These are phyloP conservation scores for Penicillium glabrum DNA, from an alignment of 2,329 filamentous ascomycete genomes.

Conservation along the genomic window DNA sequence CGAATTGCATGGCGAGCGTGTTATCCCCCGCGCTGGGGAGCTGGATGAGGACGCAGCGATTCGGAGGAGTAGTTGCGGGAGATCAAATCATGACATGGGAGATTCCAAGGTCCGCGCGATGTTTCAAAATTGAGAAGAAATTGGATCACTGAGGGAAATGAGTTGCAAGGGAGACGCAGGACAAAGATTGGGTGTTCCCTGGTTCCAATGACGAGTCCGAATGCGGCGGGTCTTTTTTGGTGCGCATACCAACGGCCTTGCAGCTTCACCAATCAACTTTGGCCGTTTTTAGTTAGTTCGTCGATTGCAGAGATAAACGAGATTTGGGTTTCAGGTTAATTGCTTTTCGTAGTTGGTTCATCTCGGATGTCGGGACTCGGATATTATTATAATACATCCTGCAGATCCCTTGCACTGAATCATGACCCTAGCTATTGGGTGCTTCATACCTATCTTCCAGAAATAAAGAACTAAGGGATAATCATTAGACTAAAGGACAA, in stretches of 20 bases:
- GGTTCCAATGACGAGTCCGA: constrained; percentile 8
- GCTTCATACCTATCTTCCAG: neutral
- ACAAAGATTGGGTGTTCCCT: neutral
- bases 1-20: constrained; percentile 71
- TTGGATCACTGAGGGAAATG: neutral
- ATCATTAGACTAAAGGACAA: neutral
- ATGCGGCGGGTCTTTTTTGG: neutral
- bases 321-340: neutral
- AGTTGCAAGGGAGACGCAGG: neutral
- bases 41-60: neutral
- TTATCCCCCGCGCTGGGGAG: constrained; percentile 20
- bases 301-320: neutral
- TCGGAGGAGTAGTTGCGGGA: neutral
- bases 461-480: neutral
- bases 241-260: neutral
- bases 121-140: neutral
- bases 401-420: constrained; percentile 13
- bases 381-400: neutral
- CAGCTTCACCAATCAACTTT: neutral
- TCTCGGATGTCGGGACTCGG: neutral
- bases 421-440: neutral
- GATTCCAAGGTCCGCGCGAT: neutral
- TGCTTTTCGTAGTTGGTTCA: neutral
- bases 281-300: constrained; percentile 8
- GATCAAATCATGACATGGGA: neutral